Conservation (phyloP, 1,284 basidiomycete genomes). For the Sanguinoderma infundibulare region DNA sequence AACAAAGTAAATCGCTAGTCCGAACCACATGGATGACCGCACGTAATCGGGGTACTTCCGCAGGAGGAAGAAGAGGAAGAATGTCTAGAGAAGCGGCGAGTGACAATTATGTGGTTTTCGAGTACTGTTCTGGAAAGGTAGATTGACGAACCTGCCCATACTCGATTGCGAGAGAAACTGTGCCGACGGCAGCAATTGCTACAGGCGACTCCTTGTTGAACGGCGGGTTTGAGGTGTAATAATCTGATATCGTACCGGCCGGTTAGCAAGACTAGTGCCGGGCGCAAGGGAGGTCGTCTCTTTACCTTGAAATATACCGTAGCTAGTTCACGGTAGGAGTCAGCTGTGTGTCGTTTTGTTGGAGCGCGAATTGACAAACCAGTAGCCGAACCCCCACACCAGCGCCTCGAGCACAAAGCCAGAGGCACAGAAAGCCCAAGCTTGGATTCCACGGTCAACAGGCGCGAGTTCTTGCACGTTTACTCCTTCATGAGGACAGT, state of each 20-base stretch:
- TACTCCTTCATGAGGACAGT: background rate
- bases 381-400: conserved; percentile 16
- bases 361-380: conserved; percentile 6
- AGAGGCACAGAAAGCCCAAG: conserved; percentile 13
- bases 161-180: conserved; percentile 11
- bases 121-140: background rate
- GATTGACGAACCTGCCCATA: conserved; percentile 10
- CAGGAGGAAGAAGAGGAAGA: conserved; percentile 27
- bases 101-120: background rate
- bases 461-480: conserved; percentile 10
- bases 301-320: conserved; percentile 20
- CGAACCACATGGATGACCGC: conserved; percentile 26
- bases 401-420: conserved; percentile 13
- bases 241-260: conserved; percentile 8
- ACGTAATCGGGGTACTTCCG: conserved; percentile 30
- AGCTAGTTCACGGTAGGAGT: conserved; percentile 6
- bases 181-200: conserved; percentile 20
- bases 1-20: conserved; percentile 20
- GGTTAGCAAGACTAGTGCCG: background rate
- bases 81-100: conserved; percentile 9
- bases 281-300: background rate
- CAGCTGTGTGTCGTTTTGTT: background rate
- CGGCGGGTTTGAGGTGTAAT: conserved; percentile 20
- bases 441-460: conserved; percentile 12
- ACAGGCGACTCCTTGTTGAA: conserved; percentile 15